Base-by-base conservation (phyloP, 129 eudicot genomes). In the Ambrosia trifida region DNA sequence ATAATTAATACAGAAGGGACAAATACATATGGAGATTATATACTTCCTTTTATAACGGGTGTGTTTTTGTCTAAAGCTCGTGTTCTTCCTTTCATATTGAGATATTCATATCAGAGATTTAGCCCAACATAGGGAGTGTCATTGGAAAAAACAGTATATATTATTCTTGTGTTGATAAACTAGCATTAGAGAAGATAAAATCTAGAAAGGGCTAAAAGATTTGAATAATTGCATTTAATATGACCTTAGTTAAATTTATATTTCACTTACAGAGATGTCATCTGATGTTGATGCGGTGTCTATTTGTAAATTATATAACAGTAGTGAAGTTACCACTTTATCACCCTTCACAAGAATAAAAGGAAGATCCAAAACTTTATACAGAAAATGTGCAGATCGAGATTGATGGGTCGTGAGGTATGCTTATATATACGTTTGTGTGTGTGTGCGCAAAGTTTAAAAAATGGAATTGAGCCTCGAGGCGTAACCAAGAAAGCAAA, bases 1-100 rank as follows among this genome's bases (percentile, higher is more conserved):
- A n/a, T n/a, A n/a, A n/a, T n/a, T n/a, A n/a, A 17, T 82, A 61
- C 89, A 93, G 98, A 93, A 86, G 98, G 98, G 31, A 93, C 98
- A 49, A 93, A 96, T 66, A 83, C 98, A 72, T 89, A 93, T 77
- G 98, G 98, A 19, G 90, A 87, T 28, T 89, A 64, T 58, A 85
- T 93, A 38, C 96, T 93, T 86, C 98, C 98, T 64, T 93, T 89
- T 73, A 93, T 89, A 77, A 89, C 89, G 7, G 96, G 98, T 60
- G 98, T 95, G 33, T 93, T 93, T 79, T 70, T 93, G 60, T 84
- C 96, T 3, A 81, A 84, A 68, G 93, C 90, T 84, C 98, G 96
- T 10, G 95, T 93, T 45, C 96, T 79, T 67, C 98, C 98, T 50
- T 82, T 93, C 31, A 89, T 93, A 35, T 82, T 93, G 79, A 85